Base-by-base conservation (phyloP, 2,329 filamentous ascomycete genomes). In the Aurifilum marmelostoma region DNA sequence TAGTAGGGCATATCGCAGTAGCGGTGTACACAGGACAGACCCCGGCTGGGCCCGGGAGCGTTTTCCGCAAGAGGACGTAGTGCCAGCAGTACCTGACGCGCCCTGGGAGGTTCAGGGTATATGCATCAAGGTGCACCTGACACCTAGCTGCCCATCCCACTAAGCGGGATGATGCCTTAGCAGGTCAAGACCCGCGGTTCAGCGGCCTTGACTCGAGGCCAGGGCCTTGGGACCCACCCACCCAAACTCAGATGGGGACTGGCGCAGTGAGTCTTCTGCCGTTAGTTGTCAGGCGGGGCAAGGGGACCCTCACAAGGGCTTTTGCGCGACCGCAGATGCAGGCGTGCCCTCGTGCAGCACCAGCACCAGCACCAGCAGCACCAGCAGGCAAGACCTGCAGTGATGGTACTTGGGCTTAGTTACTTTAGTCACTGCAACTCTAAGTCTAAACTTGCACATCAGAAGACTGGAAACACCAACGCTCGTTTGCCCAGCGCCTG, bases 111-210 rank as follows among this genome's bases (percentile, higher is more conserved):
- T n/a, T 9, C 41, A 6, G 34, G 6, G 29, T 59, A 59, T 34
- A 21, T 37, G 56, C 56, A 59, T 59, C 52, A 37, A 32, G 32
- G 29, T n/a, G 16, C 56, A 59, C 56, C 32, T 59, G 56, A 59
- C 27, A 32, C 56, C 56, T 11, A 39, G 43, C 2, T n/a, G 32
- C 32, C 29, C 18, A 34, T 59, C 16, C 64, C 41, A 63, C 34
- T 24, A 56, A 59, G 54, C 39, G 65, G 39, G 32, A 27, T 37
- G 52, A 16, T 29, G 24, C 52, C 52, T 18, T 56, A 56, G 52
- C 52, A 56, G 52, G 52, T 18, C 8, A 32, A 1, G 14, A 56
- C 50, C 50, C n/a, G 50, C 24, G 52, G 52, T 56, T 16, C 52
- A 8, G 14, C 24, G 43, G 52, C 27, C 52, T 56, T 29, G 52